Conservation (phyloP, 768 basidiomycete genomes). For the Phylloporus rhodoxanthus region DNA sequence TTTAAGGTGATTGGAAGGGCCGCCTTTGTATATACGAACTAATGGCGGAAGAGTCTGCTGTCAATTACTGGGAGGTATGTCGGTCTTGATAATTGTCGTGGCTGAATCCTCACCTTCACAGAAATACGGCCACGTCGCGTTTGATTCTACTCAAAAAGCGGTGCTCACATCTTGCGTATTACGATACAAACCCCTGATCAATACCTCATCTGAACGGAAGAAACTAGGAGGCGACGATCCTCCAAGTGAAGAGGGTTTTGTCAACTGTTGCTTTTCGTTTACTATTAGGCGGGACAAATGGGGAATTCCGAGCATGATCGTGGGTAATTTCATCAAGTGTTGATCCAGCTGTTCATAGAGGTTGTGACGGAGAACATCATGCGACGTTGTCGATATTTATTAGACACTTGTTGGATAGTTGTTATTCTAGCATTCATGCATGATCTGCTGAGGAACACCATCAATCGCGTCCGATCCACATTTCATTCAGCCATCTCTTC, state of each 20-base stretch:
- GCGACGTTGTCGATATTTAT: conserved; percentile 5
- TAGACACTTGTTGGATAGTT: conserved; percentile 6
- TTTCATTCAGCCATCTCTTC: conserved; percentile 46
- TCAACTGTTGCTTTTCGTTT: conserved; percentile 89
- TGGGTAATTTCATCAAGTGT: conserved; percentile 81
- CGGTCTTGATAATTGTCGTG: background rate
- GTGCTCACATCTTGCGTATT: conserved; percentile 89
- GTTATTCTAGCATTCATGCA: conserved; percentile 12
- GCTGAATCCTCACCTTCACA: conserved; percentile 25
- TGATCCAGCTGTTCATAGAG: conserved; percentile 20
- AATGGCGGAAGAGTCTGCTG: conserved; percentile 95
- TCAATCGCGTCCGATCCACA: background rate
- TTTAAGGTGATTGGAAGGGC: conserved; percentile 42
- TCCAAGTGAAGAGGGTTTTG: conserved; percentile 62
- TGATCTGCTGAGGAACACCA: background rate
- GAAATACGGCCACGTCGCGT: conserved; percentile 95
- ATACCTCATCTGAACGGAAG: conserved; percentile 31
- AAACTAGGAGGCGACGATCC: conserved; percentile 22
- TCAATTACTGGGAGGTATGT: conserved; percentile 93
- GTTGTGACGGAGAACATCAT: background rate
- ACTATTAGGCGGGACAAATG: conserved; percentile 79
- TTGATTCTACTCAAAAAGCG: conserved; percentile 87
- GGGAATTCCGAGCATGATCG: conserved; percentile 87
- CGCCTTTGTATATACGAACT: conserved; percentile 95
- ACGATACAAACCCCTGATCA: conserved; percentile 66